Evolutionary conservation across 306 rosid genomes (phyloP).

Genomic region (Myrica gale): DNA sequence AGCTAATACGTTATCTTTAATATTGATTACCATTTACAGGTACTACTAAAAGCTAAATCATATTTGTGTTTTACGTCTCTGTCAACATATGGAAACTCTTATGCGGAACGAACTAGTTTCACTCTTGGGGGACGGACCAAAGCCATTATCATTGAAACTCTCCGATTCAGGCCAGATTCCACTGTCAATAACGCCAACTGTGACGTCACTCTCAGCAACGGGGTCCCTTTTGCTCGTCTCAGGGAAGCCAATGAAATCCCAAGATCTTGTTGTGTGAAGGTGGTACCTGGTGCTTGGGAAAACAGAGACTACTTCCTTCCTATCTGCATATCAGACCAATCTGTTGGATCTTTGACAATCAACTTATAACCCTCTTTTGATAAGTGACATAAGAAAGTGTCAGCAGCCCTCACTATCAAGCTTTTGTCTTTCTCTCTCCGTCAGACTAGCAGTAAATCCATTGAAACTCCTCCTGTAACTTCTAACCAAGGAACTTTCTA

Average conservation of each 20-base stretch:
- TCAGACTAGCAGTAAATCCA: slow-evolving; percentile 41
- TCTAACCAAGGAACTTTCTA: slow-evolving; percentile 7
- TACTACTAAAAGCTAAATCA: no score
- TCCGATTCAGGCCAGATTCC: slow-evolving; percentile 52
- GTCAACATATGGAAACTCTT: background rate
- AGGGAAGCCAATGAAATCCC: slow-evolving; percentile 45
- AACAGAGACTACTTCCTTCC: slow-evolving; percentile 31
- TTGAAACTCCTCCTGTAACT: slow-evolving; percentile 42
- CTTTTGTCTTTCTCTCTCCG: slow-evolving; percentile 35
- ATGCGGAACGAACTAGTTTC: background rate
- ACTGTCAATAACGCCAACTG: slow-evolving; percentile 35
- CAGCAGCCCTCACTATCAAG: slow-evolving; percentile 28
- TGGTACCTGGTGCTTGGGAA: slow-evolving; percentile 8
- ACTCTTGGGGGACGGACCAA: slow-evolving; percentile 42
- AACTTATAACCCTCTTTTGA: no score
- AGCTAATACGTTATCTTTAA: no score
- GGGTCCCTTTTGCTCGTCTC: background rate
- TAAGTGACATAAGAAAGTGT: no score
- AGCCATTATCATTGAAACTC: slow-evolving; percentile 44
- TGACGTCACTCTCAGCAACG: slow-evolving; percentile 25
- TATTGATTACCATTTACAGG: no score
- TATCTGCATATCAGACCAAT: no score
- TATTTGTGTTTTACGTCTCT: background rate
- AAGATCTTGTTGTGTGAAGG: slow-evolving; percentile 43
- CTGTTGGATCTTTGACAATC: no score